Base-by-base conservation (phyloP, 1,139 yeast genomes). In the Candida buenavistaensis region DNA sequence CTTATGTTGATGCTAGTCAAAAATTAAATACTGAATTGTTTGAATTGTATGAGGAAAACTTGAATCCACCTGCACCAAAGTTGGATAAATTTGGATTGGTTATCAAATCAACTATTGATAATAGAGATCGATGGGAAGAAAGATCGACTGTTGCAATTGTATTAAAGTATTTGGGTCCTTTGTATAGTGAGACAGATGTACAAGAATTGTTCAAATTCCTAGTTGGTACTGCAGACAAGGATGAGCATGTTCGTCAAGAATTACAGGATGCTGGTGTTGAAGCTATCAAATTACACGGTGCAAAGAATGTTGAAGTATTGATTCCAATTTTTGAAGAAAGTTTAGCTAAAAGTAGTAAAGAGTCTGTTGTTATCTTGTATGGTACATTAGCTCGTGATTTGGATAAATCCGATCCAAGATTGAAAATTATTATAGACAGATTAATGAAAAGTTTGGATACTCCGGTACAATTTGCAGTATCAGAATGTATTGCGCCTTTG, bases 341-440 rank as follows among this genome's bases (percentile, higher is more conserved):
- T 39, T 69, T 83, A 37, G 66, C 72, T 8, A 73, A 71, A 35
- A 58, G 64, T 5, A 74, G 87, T 42, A 81, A 82, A 50, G 95
- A 89, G 57, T 79, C 87, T 44, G 85, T 84, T 13, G 86, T 90
- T 51, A 84, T 90, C 41, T 68, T 89, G 36, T 90, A 89, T 52
- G 97, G 97, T 51, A 78, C 92, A 1, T 69, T 89, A 43, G 96
- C 96, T 10, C 80, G 86, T 45, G 95, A 90, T 62, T 71, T 90
- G 59, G 67, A 75, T 14, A 47, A 73, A 0, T 62, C 72, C 14
- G 97, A 90, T 53, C 52, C 68, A 4, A 75, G 96, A 57, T 68
- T 89, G 39, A 60, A 66, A 13, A 63, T 72, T 3, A 83, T 89
- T 46, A 78, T 88, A 30, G 81, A 80, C 22, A 74, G 89, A 48